Percentiles rank a stretch among this genome's conserved stretches.
Conservation (phyloP, 2,329 filamentous ascomycete species). For the Aureobasidium sp. region DNA sequence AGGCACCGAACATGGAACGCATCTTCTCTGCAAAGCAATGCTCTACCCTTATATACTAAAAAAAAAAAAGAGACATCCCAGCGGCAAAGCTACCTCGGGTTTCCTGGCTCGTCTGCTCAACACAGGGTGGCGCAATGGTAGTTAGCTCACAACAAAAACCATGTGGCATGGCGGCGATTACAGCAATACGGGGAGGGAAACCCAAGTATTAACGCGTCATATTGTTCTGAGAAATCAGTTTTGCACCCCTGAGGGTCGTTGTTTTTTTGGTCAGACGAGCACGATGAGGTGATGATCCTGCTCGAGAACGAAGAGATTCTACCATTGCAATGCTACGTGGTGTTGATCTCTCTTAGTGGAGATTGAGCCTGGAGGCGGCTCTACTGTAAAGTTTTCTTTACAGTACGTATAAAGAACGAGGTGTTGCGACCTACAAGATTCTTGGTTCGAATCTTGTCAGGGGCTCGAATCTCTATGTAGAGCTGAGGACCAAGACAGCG, state of each 20-base stretch:
- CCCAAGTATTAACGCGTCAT: neutral
- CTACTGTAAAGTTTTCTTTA: neutral
- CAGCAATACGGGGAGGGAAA: neutral
- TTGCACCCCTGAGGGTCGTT: neutral
- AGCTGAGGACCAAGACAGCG: neutral
- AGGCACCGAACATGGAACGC: neutral
- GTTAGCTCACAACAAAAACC: neutral
- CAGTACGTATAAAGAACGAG: neutral
- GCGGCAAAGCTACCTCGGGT: neutral
- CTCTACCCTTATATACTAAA: neutral
- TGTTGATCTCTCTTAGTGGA: neutral
- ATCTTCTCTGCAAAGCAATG: neutral
- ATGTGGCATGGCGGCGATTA: neutral
- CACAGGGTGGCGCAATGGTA: neutral
- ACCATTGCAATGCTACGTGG: neutral
- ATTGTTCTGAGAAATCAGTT: slow-evolving; percentile 1
- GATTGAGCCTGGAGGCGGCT: too few species aligned
- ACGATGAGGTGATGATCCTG: neutral
- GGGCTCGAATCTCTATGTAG: neutral
- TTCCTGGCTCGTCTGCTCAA: neutral
- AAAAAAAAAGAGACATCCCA: neutral
- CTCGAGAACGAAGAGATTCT: neutral
- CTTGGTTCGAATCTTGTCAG: neutral
- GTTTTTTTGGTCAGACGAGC: neutral
- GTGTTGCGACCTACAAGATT: neutral